Evolutionary conservation across 1,139 yeast species (phyloP), one percentile per base, ranked within the genome.

Genomic region (Debaryomycetaceae sp.): DNA sequence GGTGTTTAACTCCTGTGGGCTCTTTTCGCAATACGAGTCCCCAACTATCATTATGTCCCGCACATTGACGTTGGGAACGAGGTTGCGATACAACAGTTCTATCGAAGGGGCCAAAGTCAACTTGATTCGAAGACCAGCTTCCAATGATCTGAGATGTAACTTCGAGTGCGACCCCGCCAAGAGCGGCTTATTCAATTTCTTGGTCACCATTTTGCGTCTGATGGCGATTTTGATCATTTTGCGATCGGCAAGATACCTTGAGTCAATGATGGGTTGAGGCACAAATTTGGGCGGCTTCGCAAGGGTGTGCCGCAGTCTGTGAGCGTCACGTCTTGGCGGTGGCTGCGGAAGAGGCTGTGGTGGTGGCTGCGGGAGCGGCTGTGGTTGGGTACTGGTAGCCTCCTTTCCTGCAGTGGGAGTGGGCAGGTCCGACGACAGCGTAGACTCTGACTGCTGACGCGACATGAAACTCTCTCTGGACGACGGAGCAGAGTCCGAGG

Each of bases 51-150:
- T 15, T 6, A 32, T 18, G 12, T 18, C 16, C 13, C 16, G 25
- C 15, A 32, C 45, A 29, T 45, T 37, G 5, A 57, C 50, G 34
- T 58, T 61, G 4, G 68, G 70, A 5, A 70, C 68, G 23, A 74
- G 47, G 15, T 64, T 55, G 28, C 67, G 61, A 47, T 71, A 72
- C 17, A 74, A 49, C 3, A 60, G 48, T 5, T 63, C 49, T 29
- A 74, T 45, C 19, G 67, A 61, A 4, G 73, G 66, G 2, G 69
- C 69, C 25, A 67, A 40, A 0, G 78, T 63, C 14, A 74, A 48
- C 32, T 73, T 61, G 7, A 74, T 66, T 38, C 67, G 58, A 9
- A 76, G 61, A 11, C 73, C 75, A 1, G 78, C 75, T 30, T 74
- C 75, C 18, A 74, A 50, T 4, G 76, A 73, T 36, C 73, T 65